Evolutionary conservation across 805 yeast genomes (phyloP), one percentile per base, ranked within the genome.

Genomic region (Kregervanrija delftensis): DNA sequence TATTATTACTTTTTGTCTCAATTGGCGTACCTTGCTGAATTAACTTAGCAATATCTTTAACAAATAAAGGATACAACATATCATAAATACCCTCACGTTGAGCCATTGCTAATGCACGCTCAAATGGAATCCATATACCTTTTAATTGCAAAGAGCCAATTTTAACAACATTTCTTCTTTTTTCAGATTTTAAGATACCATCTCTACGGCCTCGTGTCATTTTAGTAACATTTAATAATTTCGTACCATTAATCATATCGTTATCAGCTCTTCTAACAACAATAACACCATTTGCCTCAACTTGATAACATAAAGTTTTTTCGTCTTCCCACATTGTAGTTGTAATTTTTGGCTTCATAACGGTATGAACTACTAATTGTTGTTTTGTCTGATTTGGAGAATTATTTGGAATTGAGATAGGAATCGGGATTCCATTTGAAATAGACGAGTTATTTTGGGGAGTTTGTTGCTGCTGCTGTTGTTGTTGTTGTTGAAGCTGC

Each of bases 111-210:
- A 81, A 63, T 2, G 86, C 87, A 44, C 86, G 66, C 56, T 81
- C 86, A 59, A 81, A 81, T 22, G 86, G 85, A 40, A 80, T 78
- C 86, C 86, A 80, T 28, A 80, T 85, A 32, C 86, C 86, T 57
- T 80, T 80, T 51, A 80, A 65, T 56, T 79, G 82, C 83, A 80
- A 79, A 11, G 81, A 75, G n/a, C 86, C 86, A 55, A 80, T 77
- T 60, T 79, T 80, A 28, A 80, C 84, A 36, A 80, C 85, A 54
- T 78, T 79, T 40, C 85, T 66, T 28, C 75, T 74, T 56, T 79
- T 80, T 57, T 80, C 86, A 45, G 73, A 67, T 61, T 80, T 79
- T 45, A 80, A 66, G 44, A 80, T 80, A n/a, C 86, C 85, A 59
- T 80, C 85, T 58, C 86, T 68, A 46, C 84, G 67, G 14, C 86